Base-by-base conservation (phyloP, 768 basidiomycete genomes). In the Dentipellis fragilis region DNA sequence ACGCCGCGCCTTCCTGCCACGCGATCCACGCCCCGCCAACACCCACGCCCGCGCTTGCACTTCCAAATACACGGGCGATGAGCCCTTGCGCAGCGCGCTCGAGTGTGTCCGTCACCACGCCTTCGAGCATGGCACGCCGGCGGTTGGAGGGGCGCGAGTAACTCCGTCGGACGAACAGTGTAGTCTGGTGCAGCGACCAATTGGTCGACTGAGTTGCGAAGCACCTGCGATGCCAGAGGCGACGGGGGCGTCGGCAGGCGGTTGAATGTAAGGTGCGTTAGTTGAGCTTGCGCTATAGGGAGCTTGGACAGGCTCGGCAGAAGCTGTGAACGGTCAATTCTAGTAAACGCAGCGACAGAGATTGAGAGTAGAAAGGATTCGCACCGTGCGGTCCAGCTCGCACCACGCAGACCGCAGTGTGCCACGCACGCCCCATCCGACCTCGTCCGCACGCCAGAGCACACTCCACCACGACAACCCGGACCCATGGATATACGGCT, bases 81-180 rank as follows among this genome's bases (percentile, higher is more conserved):
- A 68, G 58, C 1, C 56, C 57, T 39, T 70, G 67, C 17, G 66
- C 68, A 8, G 62, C 60, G 12, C 58, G 54, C 38, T 65, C 64
- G 5, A 70, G 63, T 12, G 36, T 23, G 0, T 53, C 29, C 2
- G 62, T 64, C 6, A 58, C 2, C 19, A 57, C 55, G 2, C 17
- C 29, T 9, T 51, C 51, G 19, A 66, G 51, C 14, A 58, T 58
- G n/a, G 52, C 54, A 2, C 59, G 58, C 4, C 65, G 59, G 45
- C 48, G 39, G 9, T 47, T 49, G 12, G n/a, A 66, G 49, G 8
- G 61, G 59, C 11, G 52, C 34, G n/a, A 58, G 57, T 21, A 66
- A 48, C 11, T 54, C 54, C 23, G 49, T 39, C 0, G 61, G 56
- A 9, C 51, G 48, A 19, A 65, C 5, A 14, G 54, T 10, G 29